Conservation (phyloP, 202 grass and related monocot species). For the Musa balbisiana region DNA sequence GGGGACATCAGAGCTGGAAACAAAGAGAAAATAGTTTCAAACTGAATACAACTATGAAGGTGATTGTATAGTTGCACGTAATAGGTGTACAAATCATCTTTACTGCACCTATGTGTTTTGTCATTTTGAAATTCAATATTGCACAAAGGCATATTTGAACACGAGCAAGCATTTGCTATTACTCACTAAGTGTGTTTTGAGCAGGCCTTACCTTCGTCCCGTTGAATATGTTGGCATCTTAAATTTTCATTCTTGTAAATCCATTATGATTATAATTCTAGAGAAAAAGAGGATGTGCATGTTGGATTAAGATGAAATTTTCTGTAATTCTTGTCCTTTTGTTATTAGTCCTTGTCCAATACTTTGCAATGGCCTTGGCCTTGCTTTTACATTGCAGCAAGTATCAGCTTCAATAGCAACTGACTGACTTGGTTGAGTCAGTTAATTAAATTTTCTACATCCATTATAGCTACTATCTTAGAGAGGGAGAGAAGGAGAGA, state of each 20-base stretch:
- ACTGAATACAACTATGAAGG: slow-evolving; percentile 85
- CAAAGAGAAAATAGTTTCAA: slow-evolving; percentile 78
- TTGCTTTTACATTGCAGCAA: background rate
- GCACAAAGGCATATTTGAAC: background rate
- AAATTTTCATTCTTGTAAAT: too few species aligned
- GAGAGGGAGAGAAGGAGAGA: background rate
- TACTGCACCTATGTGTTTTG: background rate
- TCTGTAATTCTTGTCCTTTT: background rate
- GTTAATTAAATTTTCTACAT: background rate
- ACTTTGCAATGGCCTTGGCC: background rate
- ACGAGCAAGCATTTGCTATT: background rate
- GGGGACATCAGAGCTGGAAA: slow-evolving; percentile 69
- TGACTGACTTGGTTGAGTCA: background rate
- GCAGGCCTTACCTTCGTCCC: too few species aligned
- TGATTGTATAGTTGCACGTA: slow-evolving; percentile 5
- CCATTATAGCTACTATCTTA: background rate
- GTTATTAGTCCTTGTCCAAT: background rate
- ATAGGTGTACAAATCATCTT: background rate
- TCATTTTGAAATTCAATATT: background rate
- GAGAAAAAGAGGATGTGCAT: background rate
- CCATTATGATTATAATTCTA: background rate
- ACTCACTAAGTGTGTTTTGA: too few species aligned
- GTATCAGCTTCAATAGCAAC: background rate
- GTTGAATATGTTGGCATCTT: too few species aligned
- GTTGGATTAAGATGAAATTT: background rate